Evolutionary conservation across 768 basidiomycete species (phyloP), one percentile per base, ranked within the genome.

Genomic region (Mycena vitilis): DNA sequence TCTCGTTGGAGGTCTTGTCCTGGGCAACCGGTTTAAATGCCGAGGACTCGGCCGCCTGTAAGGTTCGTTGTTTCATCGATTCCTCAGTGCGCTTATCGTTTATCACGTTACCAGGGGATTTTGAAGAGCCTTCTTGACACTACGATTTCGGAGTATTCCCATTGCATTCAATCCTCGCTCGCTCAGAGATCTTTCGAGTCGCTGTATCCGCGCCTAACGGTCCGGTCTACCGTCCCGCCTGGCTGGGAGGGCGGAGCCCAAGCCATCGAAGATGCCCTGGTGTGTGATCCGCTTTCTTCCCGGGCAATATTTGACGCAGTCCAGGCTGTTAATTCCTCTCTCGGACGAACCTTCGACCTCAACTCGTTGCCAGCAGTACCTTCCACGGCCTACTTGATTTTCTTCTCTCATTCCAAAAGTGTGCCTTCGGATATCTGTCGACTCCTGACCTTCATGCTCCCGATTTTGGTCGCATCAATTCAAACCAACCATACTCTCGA

Each of bases 401-500:
- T 83, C 42, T 71, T 82, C 37, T 81, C 86, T 7, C 81, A 86
- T 67, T 74, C 73, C 15, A 62, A 74, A 4, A 57, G 65, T 7
- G 30, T 61, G 4, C 63, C 73, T 0, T 55, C 65, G 9, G 69
- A 76, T 40, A 53, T 75, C 22, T 40, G 58, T 16, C 66, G 67
- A 45, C 37, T 79, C 1, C 71, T 85, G 4, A 59, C 75, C 0
- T 75, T 79, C 36, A 61, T 87, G 36, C 73, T 82, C n/a, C 83
- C 82, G 0, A 69, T 84, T 5, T 69, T 91, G 20, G 67, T 89
- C 30, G 74, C 81, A 16, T 86, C 86, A 2, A 75, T 94, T 23
- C 87, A 89, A 73, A 76, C 83, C 8, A 88, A 88, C 70, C 71
- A 79, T 36, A 81, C 84, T 4, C 75, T 92, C 22, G 90, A 91